Percentiles rank a stretch among this genome's conserved stretches.
phyloP scores from a whole-genome alignment of 2,329 filamentous ascomycete species.

The Zelopaecilomyces penicillatus region DNA sequence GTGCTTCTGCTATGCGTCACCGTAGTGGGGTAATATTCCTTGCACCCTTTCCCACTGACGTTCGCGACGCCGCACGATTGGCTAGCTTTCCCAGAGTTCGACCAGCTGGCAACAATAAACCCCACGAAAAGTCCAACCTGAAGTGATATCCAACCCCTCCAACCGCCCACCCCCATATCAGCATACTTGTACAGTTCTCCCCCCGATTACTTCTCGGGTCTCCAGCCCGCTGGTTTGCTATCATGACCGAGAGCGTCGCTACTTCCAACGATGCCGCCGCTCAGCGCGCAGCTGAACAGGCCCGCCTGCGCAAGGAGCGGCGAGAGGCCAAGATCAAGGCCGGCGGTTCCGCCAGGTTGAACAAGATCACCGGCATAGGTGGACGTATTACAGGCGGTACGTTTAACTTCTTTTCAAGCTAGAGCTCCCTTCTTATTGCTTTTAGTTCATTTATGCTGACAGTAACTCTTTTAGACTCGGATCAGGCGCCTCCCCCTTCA shows the following conservation, averaged over 20 bases:
- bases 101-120: too few relatives aligned
- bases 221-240: not conserved
- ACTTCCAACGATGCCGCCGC: slow-evolving; percentile 37
- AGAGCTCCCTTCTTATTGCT: not conserved
- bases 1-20: too few relatives aligned
- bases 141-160: too few relatives aligned
- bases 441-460: not conserved
- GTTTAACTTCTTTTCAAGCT: not conserved
- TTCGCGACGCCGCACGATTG: too few relatives aligned
- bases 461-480: slow-evolving; percentile 3
- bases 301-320: slow-evolving; percentile 68
- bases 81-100: too few relatives aligned
- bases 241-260: slow-evolving; percentile 32
- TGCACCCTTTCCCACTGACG: too few relatives aligned
- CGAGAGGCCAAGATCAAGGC: slow-evolving; percentile 71
- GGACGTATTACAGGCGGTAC: slow-evolving; percentile 28
- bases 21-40: too few relatives aligned
- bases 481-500: slow-evolving; percentile 6
- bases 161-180: too few relatives aligned
- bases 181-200: too few relatives aligned
- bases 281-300: slow-evolving; percentile 52
- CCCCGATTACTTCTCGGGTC: too few relatives aligned
- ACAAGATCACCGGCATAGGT: slow-evolving; percentile 66
- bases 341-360: slow-evolving; percentile 60
- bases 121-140: too few relatives aligned